A percentile compares a stretch with the other conserved stretches of the same genome.
phyloP scores from a whole-genome alignment of 2,329 filamentous ascomycete genomes.

The Fonsecaea nubica region DNA sequence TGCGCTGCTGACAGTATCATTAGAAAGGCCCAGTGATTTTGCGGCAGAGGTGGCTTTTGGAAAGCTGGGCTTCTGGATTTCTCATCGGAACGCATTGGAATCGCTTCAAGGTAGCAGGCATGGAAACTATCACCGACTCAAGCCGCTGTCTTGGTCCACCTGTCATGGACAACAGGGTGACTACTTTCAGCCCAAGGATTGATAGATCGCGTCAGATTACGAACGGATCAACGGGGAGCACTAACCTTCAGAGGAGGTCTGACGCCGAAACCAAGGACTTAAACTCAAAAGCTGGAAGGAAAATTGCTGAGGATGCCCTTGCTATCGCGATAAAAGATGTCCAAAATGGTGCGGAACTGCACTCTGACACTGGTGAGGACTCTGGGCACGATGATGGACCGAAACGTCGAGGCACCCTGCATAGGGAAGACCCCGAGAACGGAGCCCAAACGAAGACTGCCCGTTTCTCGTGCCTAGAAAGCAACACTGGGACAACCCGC shows the following conservation, averaged over 20 bases:
- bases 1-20: constrained; percentile 6
- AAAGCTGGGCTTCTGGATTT: constrained; percentile 67
- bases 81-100: constrained; percentile 65
- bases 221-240: background rate
- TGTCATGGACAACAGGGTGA: background rate
- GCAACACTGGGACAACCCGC: constrained; percentile 53
- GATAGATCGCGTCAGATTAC: background rate
- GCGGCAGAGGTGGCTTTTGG: constrained; percentile 71
- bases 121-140: constrained; percentile 5
- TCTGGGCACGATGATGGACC: constrained; percentile 1
- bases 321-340: constrained; percentile 45
- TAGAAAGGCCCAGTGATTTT: constrained; percentile 49
- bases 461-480: constrained; percentile 67
- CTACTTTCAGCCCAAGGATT: background rate
- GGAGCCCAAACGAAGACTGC: constrained; percentile 41
- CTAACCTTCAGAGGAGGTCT: background rate
- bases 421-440: background rate
- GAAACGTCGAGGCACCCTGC: background rate
- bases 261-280: background rate
- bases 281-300: constrained; percentile 42
- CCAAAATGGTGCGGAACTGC: constrained; percentile 8
- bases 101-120: constrained; percentile 61
- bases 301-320: constrained; percentile 26
- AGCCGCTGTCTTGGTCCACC: background rate
- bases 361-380: constrained; percentile 18